Evolutionary conservation across 2,329 filamentous ascomycete species (phyloP), one percentile per base, ranked within the genome.

Genomic region (Neurospora sp.): DNA sequence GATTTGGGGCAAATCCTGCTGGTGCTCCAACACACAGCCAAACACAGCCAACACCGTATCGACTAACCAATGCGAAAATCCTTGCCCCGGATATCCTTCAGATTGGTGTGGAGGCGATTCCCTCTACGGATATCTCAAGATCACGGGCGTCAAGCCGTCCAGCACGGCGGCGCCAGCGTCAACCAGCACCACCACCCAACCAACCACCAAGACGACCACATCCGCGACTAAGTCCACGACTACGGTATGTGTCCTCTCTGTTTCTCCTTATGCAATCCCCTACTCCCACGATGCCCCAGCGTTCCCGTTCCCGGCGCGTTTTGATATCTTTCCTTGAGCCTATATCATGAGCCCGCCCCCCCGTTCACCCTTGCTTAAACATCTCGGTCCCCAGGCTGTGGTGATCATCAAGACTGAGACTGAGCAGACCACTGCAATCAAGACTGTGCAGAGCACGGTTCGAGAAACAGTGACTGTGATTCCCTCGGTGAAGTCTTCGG

Each of bases 21-120:
- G 91, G 91, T 95, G 92, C 78, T 90, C 90, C 43, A 85, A 93
- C 77, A 36, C 33, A 36, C 33, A 36, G 33, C 92, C 92, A 9
- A 81, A 82, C 67, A 73, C 80, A 39, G 77, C 76, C 23, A 78
- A 77, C 39, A 78, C 82, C 69, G 80, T 83, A 68, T 76, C 80
- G 28, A 78, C 79, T 1, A 73, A 72, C 40, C 75, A 84, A 28
- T 95, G 92, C 79, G 79, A 84, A 73, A 78, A 78, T 0, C 68
- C 79, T 17, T 95, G 92, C 74, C 90, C 91, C 9, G 92, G 91
- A n/a, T 95, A 85, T 76, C 87, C 87, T 0, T 40, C 68, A 1
- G 90, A 94, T 73, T 79, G 82, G 11, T 95, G 92, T 76, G 92
- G 92, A 71, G 88, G 86, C 42, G 73, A 82, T 39, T 82, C 81